Conservation (phyloP, 163 green algal genomes). For the Trebouxiophyceae sp. region DNA sequence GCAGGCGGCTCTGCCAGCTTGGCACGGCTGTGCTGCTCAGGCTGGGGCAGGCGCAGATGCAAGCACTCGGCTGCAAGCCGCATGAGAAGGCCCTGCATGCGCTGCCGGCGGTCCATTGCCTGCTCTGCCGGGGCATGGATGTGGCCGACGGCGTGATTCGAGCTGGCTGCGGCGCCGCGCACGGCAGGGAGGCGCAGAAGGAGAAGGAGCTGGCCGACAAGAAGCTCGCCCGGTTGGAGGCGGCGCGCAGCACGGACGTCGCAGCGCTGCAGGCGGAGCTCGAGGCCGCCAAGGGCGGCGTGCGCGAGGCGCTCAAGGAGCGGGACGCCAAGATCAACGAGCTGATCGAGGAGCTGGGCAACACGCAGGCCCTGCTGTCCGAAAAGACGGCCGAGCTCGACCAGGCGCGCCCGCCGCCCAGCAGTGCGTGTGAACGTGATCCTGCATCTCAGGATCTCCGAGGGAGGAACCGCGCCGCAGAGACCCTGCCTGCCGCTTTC, state of each 20-base stretch:
- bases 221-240: slow-evolving; percentile 72
- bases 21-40: no score
- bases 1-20: no score
- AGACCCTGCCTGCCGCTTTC: no score
- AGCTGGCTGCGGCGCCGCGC: no score
- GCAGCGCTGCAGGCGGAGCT: slow-evolving; percentile 33
- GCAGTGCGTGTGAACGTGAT: no score
- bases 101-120: no score
- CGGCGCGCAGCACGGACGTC: slow-evolving; percentile 44
- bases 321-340: slow-evolving; percentile 57
- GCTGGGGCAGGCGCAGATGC: no score
- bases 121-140: neutral
- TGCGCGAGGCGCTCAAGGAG: slow-evolving; percentile 33
- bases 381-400: slow-evolving; percentile 51
- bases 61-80: no score
- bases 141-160: no score
- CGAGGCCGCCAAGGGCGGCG: slow-evolving; percentile 17
- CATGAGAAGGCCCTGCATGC: no score
- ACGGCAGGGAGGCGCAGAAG: slow-evolving; percentile 25
- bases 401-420: slow-evolving; percentile 1
- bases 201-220: slow-evolving; percentile 68
- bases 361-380: slow-evolving; percentile 60
- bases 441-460: no score
- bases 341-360: slow-evolving; percentile 75
- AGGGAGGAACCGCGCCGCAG: no score